Evolutionary conservation across 192 early-diverging fungal species (phyloP), one percentile per base, ranked within the genome.

Genomic region (Phlyctochytrium bullatum): DNA sequence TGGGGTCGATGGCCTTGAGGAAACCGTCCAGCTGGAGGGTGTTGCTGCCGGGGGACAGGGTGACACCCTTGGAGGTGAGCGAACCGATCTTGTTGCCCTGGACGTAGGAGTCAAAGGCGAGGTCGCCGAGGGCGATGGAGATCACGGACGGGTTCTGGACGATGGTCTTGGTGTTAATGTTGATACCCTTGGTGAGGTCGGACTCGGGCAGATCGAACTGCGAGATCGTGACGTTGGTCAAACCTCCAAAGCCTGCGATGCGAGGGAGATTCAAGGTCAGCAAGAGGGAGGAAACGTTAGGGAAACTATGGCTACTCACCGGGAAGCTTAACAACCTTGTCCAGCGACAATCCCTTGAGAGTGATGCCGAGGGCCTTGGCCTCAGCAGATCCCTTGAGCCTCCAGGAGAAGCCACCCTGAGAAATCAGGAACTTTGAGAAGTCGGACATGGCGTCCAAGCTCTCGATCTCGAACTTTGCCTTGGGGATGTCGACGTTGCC

Each of bases 351-450:
- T 29, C 69, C 73, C 3, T 57, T 70, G 76, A 74, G 69, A 52
- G 65, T 71, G 47, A 73, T 32, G n/a, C 71, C 71, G n/a, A 78
- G 30, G 27, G 76, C 76, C 24, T 40, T 58, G 12, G 60, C 72
- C 12, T 31, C 31, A 0, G 73, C 50, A 14, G 35, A 27, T 16
- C 64, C 68, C 4, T 29, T 32, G n/a, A 78, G 57, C 23, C 68
- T 32, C 76, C 76, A 78, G 20, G 36, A 40, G 52, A 78, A 74
- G 4, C 34, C 40, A 23, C 27, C 28, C 2, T 47, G 34, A 31
- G 57, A 47, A 52, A 74, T 67, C 59, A 78, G 59, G 64, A 61
- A 59, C 31, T 56, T 53, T 58, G 73, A 57, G 61, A 78, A 78
- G 6, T 17, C 23, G 35, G 68, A 50, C 64, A 78, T 61, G 40